A percentile compares a stretch with the other conserved stretches of the same genome.
These are phyloP conservation scores for Sarocladium brachiariae DNA, from an alignment of 2,329 filamentous ascomycete species.

Conservation along the genomic window DNA sequence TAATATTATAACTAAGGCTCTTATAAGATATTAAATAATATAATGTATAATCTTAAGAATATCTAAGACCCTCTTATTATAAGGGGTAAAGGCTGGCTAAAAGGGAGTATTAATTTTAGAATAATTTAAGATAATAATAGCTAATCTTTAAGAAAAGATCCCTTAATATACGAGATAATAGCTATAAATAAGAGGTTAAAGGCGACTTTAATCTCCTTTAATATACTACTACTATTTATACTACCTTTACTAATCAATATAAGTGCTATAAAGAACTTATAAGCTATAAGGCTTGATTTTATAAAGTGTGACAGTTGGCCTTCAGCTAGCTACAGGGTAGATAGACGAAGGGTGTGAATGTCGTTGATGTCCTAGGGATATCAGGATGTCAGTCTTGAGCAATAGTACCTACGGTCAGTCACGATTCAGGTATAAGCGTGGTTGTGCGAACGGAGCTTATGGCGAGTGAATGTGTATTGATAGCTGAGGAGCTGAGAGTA, in stretches of 20 bases:
- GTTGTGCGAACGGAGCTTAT: too few species aligned
- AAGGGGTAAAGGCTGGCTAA: background rate
- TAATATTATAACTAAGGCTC: conserved; percentile 4
- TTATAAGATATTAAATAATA: background rate
- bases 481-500: too few species aligned
- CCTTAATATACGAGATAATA: background rate
- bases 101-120: background rate
- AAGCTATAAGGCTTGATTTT: background rate
- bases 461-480: too few species aligned
- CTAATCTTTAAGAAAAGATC: background rate
- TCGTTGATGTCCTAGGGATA: too few species aligned
- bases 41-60: conserved; percentile 1
- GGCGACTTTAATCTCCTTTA: background rate
- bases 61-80: conserved; percentile 6
- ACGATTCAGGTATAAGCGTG: too few species aligned
- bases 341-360: too few species aligned
- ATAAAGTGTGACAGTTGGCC: too few species aligned
- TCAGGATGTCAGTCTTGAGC: too few species aligned
- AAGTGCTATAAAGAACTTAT: conserved; percentile 2
- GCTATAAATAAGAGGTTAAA: conserved; percentile 1
- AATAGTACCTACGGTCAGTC: too few species aligned
- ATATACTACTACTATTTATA: background rate
- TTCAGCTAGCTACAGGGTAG: too few species aligned
- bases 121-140: background rate
- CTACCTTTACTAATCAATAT: background rate